Evolutionary conservation across 306 rosid genomes (phyloP).

Genomic region (Lotus japonicus): DNA sequence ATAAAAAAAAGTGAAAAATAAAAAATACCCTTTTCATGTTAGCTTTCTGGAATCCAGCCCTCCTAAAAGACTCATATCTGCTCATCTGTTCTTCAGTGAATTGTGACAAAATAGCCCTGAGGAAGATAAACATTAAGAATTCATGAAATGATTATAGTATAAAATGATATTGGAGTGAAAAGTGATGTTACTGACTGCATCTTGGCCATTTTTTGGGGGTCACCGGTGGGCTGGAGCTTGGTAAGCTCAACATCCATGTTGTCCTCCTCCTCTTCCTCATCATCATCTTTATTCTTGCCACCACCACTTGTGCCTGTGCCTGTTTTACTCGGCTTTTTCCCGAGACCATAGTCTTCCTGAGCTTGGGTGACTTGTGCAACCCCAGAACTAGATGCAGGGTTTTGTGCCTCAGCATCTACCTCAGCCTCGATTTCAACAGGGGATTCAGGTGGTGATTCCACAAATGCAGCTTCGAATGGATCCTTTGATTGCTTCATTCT

Average conservation of each 20-base stretch:
- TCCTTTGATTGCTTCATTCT: constrained; percentile 82
- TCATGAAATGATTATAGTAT: not conserved
- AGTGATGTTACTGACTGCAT: constrained; percentile 57
- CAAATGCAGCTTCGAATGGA: constrained; percentile 96
- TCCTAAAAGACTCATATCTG: constrained; percentile 83
- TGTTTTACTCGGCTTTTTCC: not conserved
- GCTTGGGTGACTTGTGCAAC: not conserved
- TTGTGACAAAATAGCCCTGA: constrained; percentile 73
- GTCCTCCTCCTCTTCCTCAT: constrained; percentile 88
- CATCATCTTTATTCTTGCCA: constrained; percentile 51
- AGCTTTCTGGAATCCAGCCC: constrained; percentile 92
- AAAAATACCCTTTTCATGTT: constrained; percentile 80
- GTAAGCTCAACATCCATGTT: constrained; percentile 86
- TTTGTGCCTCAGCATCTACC: constrained; percentile 4
- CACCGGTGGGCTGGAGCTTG: constrained; percentile 64
- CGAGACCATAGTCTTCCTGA: constrained; percentile 21
- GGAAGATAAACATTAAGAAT: not conserved
- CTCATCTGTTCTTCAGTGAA: constrained; percentile 94
- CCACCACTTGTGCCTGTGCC: not conserved
- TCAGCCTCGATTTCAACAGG: constrained; percentile 24
- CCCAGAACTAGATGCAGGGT: constrained; percentile 21
- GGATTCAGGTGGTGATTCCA: constrained; percentile 72
- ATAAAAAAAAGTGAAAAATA: not conserved
- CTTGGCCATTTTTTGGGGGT: constrained; percentile 79
- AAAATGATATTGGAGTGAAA: not conserved